Percentiles rank a stretch among this genome's conserved stretches.
Evolutionary conservation across 2,329 filamentous ascomycete species (phyloP).

Genomic region (Pseudogymnoascus sp.): DNA sequence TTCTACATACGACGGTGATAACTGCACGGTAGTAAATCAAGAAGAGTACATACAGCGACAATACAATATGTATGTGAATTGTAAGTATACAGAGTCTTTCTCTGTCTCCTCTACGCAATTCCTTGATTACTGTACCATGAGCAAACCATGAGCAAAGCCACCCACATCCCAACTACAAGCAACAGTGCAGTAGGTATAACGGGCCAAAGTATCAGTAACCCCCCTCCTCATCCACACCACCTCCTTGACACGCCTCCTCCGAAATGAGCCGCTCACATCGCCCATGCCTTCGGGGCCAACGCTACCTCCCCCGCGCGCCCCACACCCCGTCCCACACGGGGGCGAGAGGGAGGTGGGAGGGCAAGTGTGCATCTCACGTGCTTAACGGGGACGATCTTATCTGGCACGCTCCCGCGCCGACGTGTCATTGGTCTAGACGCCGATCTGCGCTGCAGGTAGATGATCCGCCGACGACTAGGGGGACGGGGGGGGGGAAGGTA

Average conservation of each 20-base stretch:
- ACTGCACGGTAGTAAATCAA: neutral
- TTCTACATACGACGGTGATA: neutral
- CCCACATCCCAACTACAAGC: neutral
- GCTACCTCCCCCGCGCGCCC: neutral
- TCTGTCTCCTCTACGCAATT: neutral
- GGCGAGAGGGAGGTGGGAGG: neutral
- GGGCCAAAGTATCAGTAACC: neutral
- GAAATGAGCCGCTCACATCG: neutral
- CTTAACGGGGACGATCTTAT: conserved; percentile 1
- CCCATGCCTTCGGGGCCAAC: neutral
- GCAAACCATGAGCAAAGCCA: neutral
- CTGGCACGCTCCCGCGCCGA: neutral
- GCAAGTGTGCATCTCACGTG: neutral
- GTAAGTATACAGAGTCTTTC: neutral
- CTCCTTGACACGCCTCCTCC: neutral
- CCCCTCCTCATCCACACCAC: neutral
- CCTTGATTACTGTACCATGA: neutral
- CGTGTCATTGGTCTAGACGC: neutral
- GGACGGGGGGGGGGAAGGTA: neutral
- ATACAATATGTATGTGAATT: neutral
- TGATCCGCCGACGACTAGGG: neutral
- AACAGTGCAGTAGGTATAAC: neutral
- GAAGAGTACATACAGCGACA: neutral
- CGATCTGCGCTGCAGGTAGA: neutral
- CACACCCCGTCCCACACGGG: neutral